Evolutionary conservation across 305 asterid species (phyloP).

Genomic region (Fraxinus greggii): DNA sequence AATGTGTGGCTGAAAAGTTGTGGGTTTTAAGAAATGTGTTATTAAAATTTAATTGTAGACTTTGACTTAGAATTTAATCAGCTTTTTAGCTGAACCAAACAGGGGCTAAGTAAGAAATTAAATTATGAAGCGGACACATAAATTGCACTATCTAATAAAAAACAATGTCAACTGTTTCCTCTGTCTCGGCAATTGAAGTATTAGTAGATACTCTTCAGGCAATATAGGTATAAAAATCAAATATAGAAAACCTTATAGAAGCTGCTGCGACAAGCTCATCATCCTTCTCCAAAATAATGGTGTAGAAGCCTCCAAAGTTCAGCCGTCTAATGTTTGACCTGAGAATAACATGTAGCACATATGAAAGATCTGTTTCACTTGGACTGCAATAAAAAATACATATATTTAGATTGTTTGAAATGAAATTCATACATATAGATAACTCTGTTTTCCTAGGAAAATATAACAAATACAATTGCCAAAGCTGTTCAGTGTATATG

Average conservation of each 20-base stretch:
- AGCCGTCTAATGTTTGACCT: constrained; percentile 92
- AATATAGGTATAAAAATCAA: constrained; percentile 16
- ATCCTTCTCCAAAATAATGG: constrained; percentile 77
- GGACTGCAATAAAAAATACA: constrained; percentile 3
- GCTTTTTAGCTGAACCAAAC: background rate
- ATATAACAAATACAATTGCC: background rate
- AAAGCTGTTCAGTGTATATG: background rate
- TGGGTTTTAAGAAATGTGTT: background rate
- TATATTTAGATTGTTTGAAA: background rate
- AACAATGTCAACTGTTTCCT: constrained; percentile 6
- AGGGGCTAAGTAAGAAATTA: background rate
- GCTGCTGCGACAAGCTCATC: constrained; percentile 80
- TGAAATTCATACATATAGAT: background rate
- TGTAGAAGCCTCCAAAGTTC: constrained; percentile 72
- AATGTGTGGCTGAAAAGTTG: background rate
- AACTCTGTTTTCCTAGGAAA: background rate
- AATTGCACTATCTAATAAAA: constrained; percentile 12
- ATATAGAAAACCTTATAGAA: constrained; percentile 66
- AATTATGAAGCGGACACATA: constrained; percentile 15
- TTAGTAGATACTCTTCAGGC: background rate
- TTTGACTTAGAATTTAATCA: background rate
- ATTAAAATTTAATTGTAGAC: background rate
- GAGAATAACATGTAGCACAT: constrained; percentile 21
- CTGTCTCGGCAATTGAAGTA: background rate
- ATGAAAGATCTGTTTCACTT: constrained; percentile 18